Base-by-base conservation (phyloP, 495 filamentous ascomycete species). In the Xylaria castorea region DNA sequence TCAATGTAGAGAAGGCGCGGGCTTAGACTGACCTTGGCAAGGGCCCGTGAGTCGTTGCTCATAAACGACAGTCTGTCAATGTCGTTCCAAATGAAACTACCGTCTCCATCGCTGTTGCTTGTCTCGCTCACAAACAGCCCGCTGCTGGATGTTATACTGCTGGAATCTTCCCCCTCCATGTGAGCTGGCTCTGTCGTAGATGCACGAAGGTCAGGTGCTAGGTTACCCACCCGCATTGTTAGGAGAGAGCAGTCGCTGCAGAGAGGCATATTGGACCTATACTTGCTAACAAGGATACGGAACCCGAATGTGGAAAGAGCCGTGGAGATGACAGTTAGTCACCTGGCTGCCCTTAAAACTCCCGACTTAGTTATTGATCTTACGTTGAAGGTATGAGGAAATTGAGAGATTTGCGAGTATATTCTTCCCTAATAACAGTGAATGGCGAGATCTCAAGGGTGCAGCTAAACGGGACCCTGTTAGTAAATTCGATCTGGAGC, bases 21-120 rank as follows among this genome's bases (percentile, higher is more conserved):
- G 22, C 8, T 34, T 30, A 9, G 22, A 68, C 66, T 57, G 20
- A 68, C 66, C 22, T 57, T 25, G 2, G 7, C n/a, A 38, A 22
- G 58, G 12, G 32, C 58, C 6, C 20, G 12, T 11, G 36, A 68
- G 27, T 55, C 5, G 14, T 27, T n/a, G 14, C n/a, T 42, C 11
- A 55, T 40, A 14, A 48, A 48, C 2, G 66, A 57, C n/a, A 57
- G 30, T 30, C 36, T 9, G 36, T 68, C 66, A 68, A 68, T 57
- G 14, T 25, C 12, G 14, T 36, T 22, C 32, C 66, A n/a, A 25
- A 42, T 34, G 36, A n/a, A 25, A 16, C 36, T 55, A 11, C 66
- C 36, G 11, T n/a, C n/a, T 16, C 22, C 44, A 42, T 42, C 66
- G 36, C 66, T 68, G 32, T 46, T 66, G 18, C 32, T 38, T 20